A percentile compares a stretch with the other conserved stretches of the same genome.
Evolutionary conservation across 2,329 filamentous ascomycete species (phyloP).

Genomic region (Thelonectria rubi): DNA sequence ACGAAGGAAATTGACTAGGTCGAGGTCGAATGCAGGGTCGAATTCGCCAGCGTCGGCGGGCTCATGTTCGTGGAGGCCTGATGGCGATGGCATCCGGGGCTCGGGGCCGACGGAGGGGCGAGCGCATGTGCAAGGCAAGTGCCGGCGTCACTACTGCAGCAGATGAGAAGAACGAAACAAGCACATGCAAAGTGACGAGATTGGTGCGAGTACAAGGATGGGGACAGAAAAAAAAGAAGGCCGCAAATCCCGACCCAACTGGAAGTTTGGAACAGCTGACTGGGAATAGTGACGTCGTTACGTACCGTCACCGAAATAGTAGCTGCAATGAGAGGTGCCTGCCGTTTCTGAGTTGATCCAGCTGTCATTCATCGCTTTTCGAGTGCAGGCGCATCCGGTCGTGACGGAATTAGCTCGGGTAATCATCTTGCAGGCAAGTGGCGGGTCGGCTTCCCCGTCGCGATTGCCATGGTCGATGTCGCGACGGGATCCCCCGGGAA

Average conservation of each 20-base stretch:
- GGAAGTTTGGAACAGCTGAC: neutral
- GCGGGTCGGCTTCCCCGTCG: conserved; percentile 10
- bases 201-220: conserved; percentile 8
- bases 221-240: conserved; percentile 21
- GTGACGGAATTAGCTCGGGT: conserved; percentile 23
- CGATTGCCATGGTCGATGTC: conserved; percentile 20
- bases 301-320: conserved; percentile 9
- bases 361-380: neutral
- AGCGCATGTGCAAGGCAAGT: conserved; percentile 32
- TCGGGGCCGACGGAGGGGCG: conserved; percentile 5
- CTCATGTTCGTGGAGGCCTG: conserved; percentile 32
- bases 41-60: conserved; percentile 19
- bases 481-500: conserved; percentile 23
- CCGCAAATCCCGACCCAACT: conserved; percentile 21
- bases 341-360: neutral
- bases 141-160: conserved; percentile 1
- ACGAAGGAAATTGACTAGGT: conserved; percentile 14
- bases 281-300: conserved; percentile 43
- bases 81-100: conserved; percentile 27
- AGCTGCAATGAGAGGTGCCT: no score
- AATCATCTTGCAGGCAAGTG: conserved; percentile 10
- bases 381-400: neutral
- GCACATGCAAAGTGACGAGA: conserved; percentile 17
- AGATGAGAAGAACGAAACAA: conserved; percentile 27
- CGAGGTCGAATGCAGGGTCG: conserved; percentile 4